Evolutionary conservation across 768 basidiomycete species (phyloP), one percentile per base, ranked within the genome.

Genomic region (Boletus vinaceobasis): DNA sequence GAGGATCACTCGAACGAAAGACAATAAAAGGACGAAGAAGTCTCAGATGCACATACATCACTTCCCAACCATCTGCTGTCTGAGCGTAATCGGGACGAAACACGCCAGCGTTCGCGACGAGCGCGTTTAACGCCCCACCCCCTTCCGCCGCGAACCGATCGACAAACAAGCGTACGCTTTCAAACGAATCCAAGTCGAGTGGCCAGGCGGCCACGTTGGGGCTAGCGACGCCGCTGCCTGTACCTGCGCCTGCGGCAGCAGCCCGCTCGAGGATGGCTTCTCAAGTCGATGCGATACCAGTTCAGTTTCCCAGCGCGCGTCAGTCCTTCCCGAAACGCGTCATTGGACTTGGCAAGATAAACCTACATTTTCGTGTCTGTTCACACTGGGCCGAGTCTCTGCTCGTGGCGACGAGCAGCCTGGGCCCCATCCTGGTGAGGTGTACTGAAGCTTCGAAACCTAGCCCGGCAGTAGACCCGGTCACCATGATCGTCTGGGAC

Each of bases 41-140:
- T 15, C 4, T 8, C 7, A 63, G 66, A 19, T 50, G 1, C 13
- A 80, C 81, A 9, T 15, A 80, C 81, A 62, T 66, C n/a, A 61
- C 29, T 58, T 82, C 79, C 77, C 76, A 80, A 4, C 76, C 78
- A 56, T 82, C 80, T 1, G 29, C 17, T 1, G 76, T 76, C 21
- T 58, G 51, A 8, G 52, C 29, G 33, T 73, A 72, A 4, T 52
- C 51, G 1, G 6, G 8, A 0, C 11, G 17, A 2, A 53, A 57
- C 21, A 63, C 42, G 17, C 64, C 73, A 3, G 71, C 72, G 40
- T 70, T 73, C 11, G 64, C 65, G 23, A 73, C 55, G 15, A 75
- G 58, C 19, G 68, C 54, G 21, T 73, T 62, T 29, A 74, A 55
- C 14, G 52, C 17, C 1, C 39, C 46, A 14, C 48, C 9, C 17